Conservation (phyloP, 2,329 filamentous ascomycete species). For the Trichoderma endophyticum region DNA sequence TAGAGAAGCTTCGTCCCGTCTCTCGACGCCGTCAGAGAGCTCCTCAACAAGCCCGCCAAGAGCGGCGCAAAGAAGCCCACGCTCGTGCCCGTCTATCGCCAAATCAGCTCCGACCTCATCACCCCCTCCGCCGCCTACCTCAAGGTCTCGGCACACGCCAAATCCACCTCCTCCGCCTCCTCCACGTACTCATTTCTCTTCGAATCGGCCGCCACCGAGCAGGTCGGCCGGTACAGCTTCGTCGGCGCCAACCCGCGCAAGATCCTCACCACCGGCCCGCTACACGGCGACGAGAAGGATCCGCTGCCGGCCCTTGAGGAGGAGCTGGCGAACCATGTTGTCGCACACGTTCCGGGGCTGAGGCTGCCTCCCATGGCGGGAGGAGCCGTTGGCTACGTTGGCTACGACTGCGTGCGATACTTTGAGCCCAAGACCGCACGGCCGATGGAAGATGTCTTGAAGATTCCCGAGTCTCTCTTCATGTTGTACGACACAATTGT, state of each 20-base stretch:
- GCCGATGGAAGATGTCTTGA: slow-evolving; percentile 80
- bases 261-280: slow-evolving; percentile 81
- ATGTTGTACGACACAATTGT: slow-evolving; percentile 96
- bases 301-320: slow-evolving; percentile 78
- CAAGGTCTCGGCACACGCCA: slow-evolving; percentile 74
- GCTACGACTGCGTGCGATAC: slow-evolving; percentile 95
- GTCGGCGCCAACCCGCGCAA: slow-evolving; percentile 78
- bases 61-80: slow-evolving; percentile 50
- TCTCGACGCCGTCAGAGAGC: slow-evolving; percentile 44
- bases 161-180: slow-evolving; percentile 33
- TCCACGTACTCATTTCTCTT: slow-evolving; percentile 89
- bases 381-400: slow-evolving; percentile 93
- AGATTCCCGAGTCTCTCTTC: slow-evolving; percentile 90
- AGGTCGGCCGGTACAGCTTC: slow-evolving; percentile 93
- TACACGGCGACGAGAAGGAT: slow-evolving; percentile 79
- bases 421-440: slow-evolving; percentile 96
- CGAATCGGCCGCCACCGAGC: slow-evolving; percentile 92
- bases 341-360: slow-evolving; percentile 79
- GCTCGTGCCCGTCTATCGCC: slow-evolving; percentile 76
- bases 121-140: slow-evolving; percentile 95
- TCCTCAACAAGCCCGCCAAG: slow-evolving; percentile 38
- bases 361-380: slow-evolving; percentile 82
- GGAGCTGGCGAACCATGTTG: slow-evolving; percentile 74
- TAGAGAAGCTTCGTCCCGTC: slow-evolving; percentile 39
- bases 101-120: slow-evolving; percentile 86